Conservation (phyloP, 2,329 filamentous ascomycete species). For the Colletotrichum paranaense region DNA sequence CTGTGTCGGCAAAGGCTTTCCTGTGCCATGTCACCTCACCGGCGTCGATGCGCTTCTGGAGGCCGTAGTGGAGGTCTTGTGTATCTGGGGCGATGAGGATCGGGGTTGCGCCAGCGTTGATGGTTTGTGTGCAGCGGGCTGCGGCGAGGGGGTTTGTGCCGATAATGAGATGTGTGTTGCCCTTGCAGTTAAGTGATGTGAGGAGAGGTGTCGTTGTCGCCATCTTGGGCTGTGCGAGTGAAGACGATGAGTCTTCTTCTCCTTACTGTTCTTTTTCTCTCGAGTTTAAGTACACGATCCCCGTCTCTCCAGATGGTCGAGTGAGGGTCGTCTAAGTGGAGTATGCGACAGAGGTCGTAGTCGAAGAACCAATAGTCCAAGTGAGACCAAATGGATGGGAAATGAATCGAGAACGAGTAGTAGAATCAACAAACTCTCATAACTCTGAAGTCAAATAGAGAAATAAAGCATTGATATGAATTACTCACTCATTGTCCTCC, state of each 20-base stretch:
- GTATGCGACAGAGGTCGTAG: neutral
- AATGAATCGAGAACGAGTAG: neutral
- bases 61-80: conserved; percentile 66
- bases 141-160: conserved; percentile 90
- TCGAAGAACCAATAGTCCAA: neutral
- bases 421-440: neutral
- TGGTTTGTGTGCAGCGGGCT: conserved; percentile 81
- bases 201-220: conserved; percentile 65
- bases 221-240: conserved; percentile 10
- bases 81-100: conserved; percentile 80
- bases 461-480: neutral
- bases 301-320: neutral
- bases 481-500: neutral
- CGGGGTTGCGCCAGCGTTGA: conserved; percentile 84
- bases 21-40: conserved; percentile 74
- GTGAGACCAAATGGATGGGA: neutral
- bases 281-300: conserved; percentile 13
- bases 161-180: conserved; percentile 84
- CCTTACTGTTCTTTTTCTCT: neutral
- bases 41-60: conserved; percentile 73
- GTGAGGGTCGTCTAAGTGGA: neutral
- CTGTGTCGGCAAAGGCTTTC: conserved; percentile 74
- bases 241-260: neutral
- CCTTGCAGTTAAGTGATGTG: conserved; percentile 76
- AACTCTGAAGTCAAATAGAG: neutral